Evolutionary conservation across 2,329 filamentous ascomycete species (phyloP), one percentile per base, ranked within the genome.

Genomic region (Botrytis medusae): DNA sequence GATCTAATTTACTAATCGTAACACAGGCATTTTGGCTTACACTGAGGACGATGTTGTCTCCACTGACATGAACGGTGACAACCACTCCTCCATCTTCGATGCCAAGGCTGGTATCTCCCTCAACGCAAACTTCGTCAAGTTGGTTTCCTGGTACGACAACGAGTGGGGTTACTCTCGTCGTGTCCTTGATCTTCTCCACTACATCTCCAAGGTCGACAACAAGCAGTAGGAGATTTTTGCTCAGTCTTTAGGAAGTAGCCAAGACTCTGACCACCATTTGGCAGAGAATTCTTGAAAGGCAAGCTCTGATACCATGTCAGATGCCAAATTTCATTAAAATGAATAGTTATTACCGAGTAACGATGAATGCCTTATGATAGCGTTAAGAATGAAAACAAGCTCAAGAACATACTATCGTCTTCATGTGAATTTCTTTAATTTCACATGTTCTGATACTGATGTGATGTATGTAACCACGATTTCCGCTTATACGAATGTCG

Each of bases 161-260:
- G 95, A 98, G 91, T 98, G 95, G 94, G 96, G 95, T 83, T 98
- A 99, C 92, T 97, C 93, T 85, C 95, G 95, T 88, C 96, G 93
- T 90, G 93, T 95, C 82, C 87, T 95, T 80, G 93, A 96, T 86
- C 92, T 96, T 81, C 83, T 90, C 83, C 87, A 88, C 85, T 92
- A 94, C 88, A 89, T 95, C 81, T 87, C 92, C 85, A 93, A 93
- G 88, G 91, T 92, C 78, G 93, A 95, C 81, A 88, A 82, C 72
- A 77, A 74, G 73, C 78, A 81, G 79, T 81, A 81, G 77, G 79
- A 73, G 61, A 65, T 77, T 77, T 74, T 67, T 72, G 61, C 69
- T 76, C 69, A 74, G 74, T 61, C 68, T 40, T 46, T 74, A 37
- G 73, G 75, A 68, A 74, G 75, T 62, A 71, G 74, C 73, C 64